Base-by-base conservation (phyloP, 2,329 filamentous ascomycete genomes). In the Esteya vermicola region DNA sequence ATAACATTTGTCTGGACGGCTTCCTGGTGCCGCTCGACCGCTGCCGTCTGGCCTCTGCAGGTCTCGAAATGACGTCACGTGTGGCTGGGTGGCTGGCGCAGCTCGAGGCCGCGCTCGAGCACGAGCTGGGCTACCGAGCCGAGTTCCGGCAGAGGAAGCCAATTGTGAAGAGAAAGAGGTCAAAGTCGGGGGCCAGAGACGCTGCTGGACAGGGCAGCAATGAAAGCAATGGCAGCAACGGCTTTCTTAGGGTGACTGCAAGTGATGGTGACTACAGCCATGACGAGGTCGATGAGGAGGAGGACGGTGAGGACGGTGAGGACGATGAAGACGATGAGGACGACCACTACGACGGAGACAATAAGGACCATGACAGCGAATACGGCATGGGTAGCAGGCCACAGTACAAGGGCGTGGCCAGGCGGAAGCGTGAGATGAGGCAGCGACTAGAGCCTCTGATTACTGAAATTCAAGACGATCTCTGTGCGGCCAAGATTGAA, bases 121-220 rank as follows among this genome's bases (percentile, higher is more conserved):
- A 36, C 14, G 43, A 45, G 35, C 43, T 47, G 6, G 43, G 47
- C 25, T 47, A 48, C 37, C 42, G 47, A 6, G 32, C 20, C 10
- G 39, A 43, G 23, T 26, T 32, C 14, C n/a, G 18, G 13, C 26
- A 26, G 5, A 16, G 12, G 7, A 7, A 21, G 19, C 9, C 14
- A 21, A 16, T n/a, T n/a, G n/a, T n/a, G n/a, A n/a, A n/a, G n/a
- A n/a, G n/a, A n/a, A n/a, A n/a, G n/a, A n/a, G n/a, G n/a, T n/a
- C n/a, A n/a, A n/a, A n/a, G n/a, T n/a, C n/a, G n/a, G n/a, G n/a
- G n/a, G n/a, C n/a, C n/a, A n/a, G n/a, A n/a, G n/a, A n/a, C n/a
- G n/a, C n/a, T n/a, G n/a, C n/a, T n/a, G n/a, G n/a, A n/a, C n/a
- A n/a, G n/a, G n/a, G n/a, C n/a, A n/a, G n/a, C n/a, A n/a, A n/a